Conservation (phyloP, 129 eudicot genomes). For the Smallanthus sonchifolius region DNA sequence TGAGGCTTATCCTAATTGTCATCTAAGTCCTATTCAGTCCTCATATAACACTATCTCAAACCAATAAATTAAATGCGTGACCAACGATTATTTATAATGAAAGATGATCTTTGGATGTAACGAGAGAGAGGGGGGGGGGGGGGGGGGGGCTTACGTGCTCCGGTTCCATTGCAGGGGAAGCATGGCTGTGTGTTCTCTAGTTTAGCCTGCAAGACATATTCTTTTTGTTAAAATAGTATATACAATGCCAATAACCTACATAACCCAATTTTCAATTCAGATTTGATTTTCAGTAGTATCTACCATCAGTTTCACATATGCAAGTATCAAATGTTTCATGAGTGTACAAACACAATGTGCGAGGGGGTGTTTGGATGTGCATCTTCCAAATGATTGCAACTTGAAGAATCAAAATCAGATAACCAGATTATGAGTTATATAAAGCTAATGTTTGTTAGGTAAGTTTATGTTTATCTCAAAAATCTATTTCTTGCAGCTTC, state of each 20-base stretch:
- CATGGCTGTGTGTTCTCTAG: conserved; percentile 95
- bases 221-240: neutral
- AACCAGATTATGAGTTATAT: neutral
- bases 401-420: neutral
- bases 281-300: neutral
- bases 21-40: no score
- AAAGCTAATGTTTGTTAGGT: no score
- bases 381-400: neutral
- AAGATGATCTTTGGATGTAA: neutral
- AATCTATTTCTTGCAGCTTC: no score
- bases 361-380: neutral
- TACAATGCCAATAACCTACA: neutral
- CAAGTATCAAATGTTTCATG: neutral
- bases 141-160: conserved; percentile 72
- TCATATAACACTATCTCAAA: no score
- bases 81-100: no score
- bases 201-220: conserved; percentile 55
- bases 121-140: no score
- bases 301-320: neutral
- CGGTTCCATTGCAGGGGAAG: conserved; percentile 89
- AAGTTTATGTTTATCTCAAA: no score
- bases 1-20: no score
- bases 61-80: neutral
- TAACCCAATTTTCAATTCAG: neutral
- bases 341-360: neutral